Conservation (phyloP, 176 grass and related monocot genomes). For the Carex kokanica region DNA sequence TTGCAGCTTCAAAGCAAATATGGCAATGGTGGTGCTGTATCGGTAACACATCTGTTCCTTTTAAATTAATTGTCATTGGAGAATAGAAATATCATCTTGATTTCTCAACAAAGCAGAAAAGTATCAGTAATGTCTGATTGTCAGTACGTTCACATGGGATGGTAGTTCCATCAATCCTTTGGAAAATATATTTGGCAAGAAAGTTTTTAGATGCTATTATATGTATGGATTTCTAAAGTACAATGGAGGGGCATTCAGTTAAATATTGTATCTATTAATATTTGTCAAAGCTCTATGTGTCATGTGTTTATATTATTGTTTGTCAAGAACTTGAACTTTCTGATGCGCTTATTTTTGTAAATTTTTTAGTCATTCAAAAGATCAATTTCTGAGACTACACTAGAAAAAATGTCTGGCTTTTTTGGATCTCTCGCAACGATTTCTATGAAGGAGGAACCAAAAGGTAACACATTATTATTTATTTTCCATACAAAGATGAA, state of each 20-base stretch:
- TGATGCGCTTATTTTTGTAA: not conserved
- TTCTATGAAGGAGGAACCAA: constrained; percentile 58
- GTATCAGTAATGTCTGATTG: not conserved
- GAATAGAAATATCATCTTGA: not conserved
- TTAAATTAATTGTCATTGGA: constrained; percentile 28
- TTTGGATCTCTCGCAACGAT: constrained; percentile 58
- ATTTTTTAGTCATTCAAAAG: constrained; percentile 38
- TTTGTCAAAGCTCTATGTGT: not conserved
- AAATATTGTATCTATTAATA: not conserved
- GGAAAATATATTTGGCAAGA: not conserved
- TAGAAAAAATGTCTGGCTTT: constrained; percentile 64
- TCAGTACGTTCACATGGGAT: not conserved
- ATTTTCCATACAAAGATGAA: not conserved
- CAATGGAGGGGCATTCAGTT: not conserved
- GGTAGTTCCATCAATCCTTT: not conserved
- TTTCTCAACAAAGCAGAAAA: not conserved
- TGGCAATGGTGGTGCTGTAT: constrained; percentile 45
- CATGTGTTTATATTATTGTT: not conserved
- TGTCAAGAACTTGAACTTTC: not conserved
- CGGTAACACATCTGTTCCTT: constrained; percentile 36
- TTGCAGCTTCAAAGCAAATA: constrained; percentile 92
- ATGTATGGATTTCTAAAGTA: not conserved
- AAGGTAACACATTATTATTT: constrained; percentile 30
- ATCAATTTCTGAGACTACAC: constrained; percentile 51
- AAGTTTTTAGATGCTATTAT: not conserved